Evolutionary conservation across 345 rosid genomes (phyloP), one percentile per base, ranked within the genome.

Genomic region (Xanthoceras sorbifolium): DNA sequence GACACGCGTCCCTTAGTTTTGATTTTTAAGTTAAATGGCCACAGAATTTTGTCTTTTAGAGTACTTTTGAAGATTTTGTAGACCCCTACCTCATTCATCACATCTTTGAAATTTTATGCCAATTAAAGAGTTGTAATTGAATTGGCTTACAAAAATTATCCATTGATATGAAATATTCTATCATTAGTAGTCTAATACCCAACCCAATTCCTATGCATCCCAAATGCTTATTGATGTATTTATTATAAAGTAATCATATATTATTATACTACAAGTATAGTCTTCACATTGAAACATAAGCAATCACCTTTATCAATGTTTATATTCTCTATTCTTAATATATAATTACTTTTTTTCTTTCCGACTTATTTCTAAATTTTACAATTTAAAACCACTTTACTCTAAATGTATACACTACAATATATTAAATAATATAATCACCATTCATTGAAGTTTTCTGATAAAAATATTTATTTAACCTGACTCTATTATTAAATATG

Each of bases 81-180:
- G 75, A 71, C 75, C 75, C 75, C 75, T 71, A 57, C 75, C 23
- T 28, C 6, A 71, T 23, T 57, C n/a, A 32, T 54, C 10, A 31
- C 12, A 64, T 18, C 68, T 64, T 34, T 20, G 68, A 64, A 32
- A 31, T 31, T 31, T 14, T 64, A 17, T 57, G 61, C 28, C 26
- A 22, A 20, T 57, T 57, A 57, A 22, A 57, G 61, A 57, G 28
- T 48, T 48, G 14, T n/a, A 57, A 6, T 64, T 38, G 11, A 32
- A 64, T 64, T 29, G 40, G 34, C 0, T 42, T 14, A n/a, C 17
- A 50, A 9, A 34, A n/a, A 22, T 22, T 14, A 32, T 31, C 48
- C 7, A 34, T 26, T 61, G 5, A 10, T 10, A 61, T 14, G 3
- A 14, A 46, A 46, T 46, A 26, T 61, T 25, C 64, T 4, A 10